Conservation (phyloP, 1,139 yeast genomes). For the Yamadazyma oceani region DNA sequence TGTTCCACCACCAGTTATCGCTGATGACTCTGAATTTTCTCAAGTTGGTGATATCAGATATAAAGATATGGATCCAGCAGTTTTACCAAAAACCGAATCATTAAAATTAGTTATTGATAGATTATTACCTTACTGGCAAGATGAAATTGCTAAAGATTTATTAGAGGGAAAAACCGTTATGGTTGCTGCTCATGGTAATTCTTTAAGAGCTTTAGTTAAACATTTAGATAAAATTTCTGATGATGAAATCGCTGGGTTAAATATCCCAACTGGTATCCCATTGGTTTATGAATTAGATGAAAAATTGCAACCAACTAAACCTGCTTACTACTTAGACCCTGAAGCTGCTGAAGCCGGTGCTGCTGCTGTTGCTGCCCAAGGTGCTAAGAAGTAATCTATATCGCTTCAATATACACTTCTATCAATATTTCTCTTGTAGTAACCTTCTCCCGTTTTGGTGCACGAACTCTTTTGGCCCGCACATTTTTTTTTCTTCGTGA, state of each 20-base stretch:
- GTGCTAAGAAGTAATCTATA: conserved; percentile 46
- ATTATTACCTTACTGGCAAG: conserved; percentile 97
- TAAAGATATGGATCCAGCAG: conserved; percentile 76
- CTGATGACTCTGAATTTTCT: conserved; percentile 74
- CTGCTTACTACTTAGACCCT: conserved; percentile 96
- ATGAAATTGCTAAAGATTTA: conserved; percentile 83
- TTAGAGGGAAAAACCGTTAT: conserved; percentile 86
- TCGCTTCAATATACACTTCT: not conserved
- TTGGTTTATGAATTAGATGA: conserved; percentile 95
- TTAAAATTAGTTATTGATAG: conserved; percentile 94
- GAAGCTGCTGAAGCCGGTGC: conserved; percentile 99
- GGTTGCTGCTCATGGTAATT: conserved; percentile 98
- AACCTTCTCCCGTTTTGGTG: no score
- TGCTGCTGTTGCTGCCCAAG: conserved; percentile 98
- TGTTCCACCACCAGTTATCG: conserved; percentile 92
- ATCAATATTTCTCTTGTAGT: not conserved
- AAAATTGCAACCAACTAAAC: conserved; percentile 84
- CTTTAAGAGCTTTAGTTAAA: conserved; percentile 94
- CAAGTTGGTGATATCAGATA: conserved; percentile 88
- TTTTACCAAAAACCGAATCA: conserved; percentile 92
- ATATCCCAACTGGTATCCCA: conserved; percentile 99
- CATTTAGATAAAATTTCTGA: conserved; percentile 94
- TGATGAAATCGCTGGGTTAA: conserved; percentile 87
- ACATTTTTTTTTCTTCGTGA: not conserved
- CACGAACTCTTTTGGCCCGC: no score